Conservation (phyloP, 1,284 basidiomycete genomes). For the Stygiomarasmius scandens region DNA sequence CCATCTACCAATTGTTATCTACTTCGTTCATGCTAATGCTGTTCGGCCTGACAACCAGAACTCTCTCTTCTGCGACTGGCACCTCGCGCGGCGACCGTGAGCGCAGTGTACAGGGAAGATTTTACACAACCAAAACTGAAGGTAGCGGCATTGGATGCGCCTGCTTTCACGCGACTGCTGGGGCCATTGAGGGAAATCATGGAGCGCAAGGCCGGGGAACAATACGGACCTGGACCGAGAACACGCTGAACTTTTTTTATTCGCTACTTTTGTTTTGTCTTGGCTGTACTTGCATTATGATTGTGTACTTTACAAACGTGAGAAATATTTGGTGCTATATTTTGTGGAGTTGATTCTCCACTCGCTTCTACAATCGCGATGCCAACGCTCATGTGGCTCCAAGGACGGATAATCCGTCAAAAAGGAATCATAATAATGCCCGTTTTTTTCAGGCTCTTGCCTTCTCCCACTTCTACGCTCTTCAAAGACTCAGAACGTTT, state of each 20-base stretch:
- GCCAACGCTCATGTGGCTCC: constrained; percentile 11
- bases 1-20: constrained; percentile 4
- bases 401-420: constrained; percentile 5
- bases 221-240: neutral
- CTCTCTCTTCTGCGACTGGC: constrained; percentile 83
- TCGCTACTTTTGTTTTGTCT: neutral
- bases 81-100: constrained; percentile 92
- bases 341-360: neutral
- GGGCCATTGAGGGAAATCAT: constrained; percentile 89
- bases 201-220: constrained; percentile 75
- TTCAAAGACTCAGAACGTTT: neutral
- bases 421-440: neutral
- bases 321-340: neutral
- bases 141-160: constrained; percentile 91
- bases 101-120: constrained; percentile 53
- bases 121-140: constrained; percentile 66
- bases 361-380: constrained; percentile 4
- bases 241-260: neutral
- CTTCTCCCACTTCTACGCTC: constrained; percentile 13
- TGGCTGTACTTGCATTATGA: neutral
- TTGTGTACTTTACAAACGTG: neutral
- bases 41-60: constrained; percentile 47
- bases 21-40: neutral
- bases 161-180: constrained; percentile 92
- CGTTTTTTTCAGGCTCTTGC: constrained; percentile 19